Evolutionary conservation across 2,329 filamentous ascomycete genomes (phyloP).

Genomic region (Diatrype stigma): DNA sequence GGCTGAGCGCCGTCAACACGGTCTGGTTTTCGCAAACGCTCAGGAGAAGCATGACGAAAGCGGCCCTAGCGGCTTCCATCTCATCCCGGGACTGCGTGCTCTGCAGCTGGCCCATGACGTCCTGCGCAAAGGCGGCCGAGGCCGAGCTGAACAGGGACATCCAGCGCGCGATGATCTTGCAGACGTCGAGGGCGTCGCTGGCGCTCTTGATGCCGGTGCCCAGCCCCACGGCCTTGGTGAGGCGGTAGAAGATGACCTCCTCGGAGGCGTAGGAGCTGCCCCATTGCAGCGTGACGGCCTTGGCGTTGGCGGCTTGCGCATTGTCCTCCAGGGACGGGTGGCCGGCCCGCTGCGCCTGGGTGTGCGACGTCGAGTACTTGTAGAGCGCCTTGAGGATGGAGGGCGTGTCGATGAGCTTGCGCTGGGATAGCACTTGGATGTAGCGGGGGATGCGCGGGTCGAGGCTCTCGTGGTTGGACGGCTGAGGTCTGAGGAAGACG

Average conservation of each 20-base stretch:
- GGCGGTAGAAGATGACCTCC: slow-evolving; percentile 89
- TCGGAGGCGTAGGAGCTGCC: slow-evolving; percentile 61
- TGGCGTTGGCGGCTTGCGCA: slow-evolving; percentile 12
- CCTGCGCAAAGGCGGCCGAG: slow-evolving; percentile 43
- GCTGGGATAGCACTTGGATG: slow-evolving; percentile 49
- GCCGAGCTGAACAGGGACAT: slow-evolving; percentile 54
- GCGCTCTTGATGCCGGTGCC: slow-evolving; percentile 43
- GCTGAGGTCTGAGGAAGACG: slow-evolving; percentile 53
- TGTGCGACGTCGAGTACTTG: slow-evolving; percentile 52
- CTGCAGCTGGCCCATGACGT: slow-evolving; percentile 42
- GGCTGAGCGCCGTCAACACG: slow-evolving; percentile 50
- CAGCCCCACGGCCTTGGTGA: slow-evolving; percentile 77
- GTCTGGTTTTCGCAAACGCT: slow-evolving; percentile 56
- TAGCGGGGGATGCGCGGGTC: slow-evolving; percentile 59
- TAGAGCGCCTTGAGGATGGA: slow-evolving; percentile 53
- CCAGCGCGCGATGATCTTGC: slow-evolving; percentile 51
- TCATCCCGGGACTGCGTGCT: slow-evolving; percentile 48
- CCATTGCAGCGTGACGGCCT: slow-evolving; percentile 38
- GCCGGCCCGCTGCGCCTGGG: slow-evolving; percentile 22
- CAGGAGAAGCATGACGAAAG: slow-evolving; percentile 60
- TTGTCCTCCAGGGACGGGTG: slow-evolving; percentile 12
- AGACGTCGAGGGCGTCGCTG: slow-evolving; percentile 46
- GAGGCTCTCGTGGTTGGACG: slow-evolving; percentile 43
- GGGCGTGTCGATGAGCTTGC: slow-evolving; percentile 48
- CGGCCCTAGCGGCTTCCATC: slow-evolving; percentile 57